Evolutionary conservation across 139 green algal genomes (phyloP).

Genomic region (Desmodesmus armatus): DNA sequence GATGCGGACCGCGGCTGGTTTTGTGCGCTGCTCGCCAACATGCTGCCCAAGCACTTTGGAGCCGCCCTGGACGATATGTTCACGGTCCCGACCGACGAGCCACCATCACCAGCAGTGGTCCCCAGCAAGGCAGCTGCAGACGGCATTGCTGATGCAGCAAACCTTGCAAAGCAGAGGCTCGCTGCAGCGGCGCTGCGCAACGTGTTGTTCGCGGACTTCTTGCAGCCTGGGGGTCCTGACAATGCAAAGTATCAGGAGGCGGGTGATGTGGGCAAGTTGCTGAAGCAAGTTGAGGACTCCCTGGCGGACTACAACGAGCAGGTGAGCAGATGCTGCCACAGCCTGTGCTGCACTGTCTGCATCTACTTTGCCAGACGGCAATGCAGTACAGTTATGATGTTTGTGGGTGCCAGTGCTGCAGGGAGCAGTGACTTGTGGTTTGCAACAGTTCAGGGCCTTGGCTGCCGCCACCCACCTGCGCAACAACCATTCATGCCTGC

Average conservation of each 20-base stretch:
- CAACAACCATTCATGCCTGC: neutral
- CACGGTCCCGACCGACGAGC: too few relatives aligned
- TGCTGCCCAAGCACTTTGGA: conserved; percentile 18
- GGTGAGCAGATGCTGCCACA: conserved; percentile 42
- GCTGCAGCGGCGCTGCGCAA: conserved; percentile 59
- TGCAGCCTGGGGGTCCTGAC: conserved; percentile 62
- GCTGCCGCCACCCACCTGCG: neutral
- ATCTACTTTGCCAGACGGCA: neutral
- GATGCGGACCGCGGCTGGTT: conserved; percentile 82
- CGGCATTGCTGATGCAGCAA: conserved; percentile 62
- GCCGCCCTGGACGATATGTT: conserved; percentile 7
- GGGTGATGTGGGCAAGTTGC: neutral
- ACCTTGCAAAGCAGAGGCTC: conserved; percentile 76
- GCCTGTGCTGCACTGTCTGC: neutral
- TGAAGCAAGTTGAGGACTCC: conserved; percentile 33
- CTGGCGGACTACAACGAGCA: conserved; percentile 44
- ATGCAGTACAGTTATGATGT: neutral
- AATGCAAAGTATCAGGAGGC: conserved; percentile 34
- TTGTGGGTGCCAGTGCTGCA: neutral
- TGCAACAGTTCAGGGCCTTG: too few relatives aligned
- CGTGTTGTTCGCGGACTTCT: conserved; percentile 84
- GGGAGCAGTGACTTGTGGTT: too few relatives aligned
- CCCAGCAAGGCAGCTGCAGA: neutral
- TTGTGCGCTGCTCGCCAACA: conserved; percentile 24
- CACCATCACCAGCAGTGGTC: neutral